Percentiles rank a stretch among this genome's conserved stretches.
phyloP scores from a whole-genome alignment of 2,329 filamentous ascomycete species.

The Fusarium sp. region DNA sequence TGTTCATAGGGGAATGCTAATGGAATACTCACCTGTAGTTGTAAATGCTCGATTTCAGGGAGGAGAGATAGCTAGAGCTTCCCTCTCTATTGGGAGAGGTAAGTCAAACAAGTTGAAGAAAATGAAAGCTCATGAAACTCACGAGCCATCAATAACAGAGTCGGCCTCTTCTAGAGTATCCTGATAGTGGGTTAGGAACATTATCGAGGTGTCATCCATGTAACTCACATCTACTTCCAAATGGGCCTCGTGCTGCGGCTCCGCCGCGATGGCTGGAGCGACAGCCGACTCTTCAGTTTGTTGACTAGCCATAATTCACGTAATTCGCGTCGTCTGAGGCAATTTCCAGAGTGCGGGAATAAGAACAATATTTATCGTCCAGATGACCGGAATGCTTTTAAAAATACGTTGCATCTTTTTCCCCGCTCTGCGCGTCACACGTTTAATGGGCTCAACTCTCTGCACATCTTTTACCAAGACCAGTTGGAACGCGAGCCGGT shows the following conservation, averaged over 20 bases:
- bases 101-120: background rate
- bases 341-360: background rate
- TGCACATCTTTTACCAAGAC: background rate
- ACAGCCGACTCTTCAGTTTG: background rate
- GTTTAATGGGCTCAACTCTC: background rate
- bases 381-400: background rate
- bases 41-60: background rate
- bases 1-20: background rate
- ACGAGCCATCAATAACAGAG: background rate
- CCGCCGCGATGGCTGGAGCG: background rate
- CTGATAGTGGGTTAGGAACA: background rate
- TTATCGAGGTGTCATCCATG: background rate
- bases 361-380: background rate
- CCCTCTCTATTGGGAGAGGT: background rate
- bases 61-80: background rate
- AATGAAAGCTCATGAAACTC: background rate
- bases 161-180: background rate
- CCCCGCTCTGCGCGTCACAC: background rate
- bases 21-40: background rate
- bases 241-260: background rate
- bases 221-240: background rate
- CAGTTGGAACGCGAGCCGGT: background rate
- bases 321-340: background rate
- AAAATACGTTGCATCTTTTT: background rate
- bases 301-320: background rate